A percentile compares a stretch with the other conserved stretches of the same genome.
Evolutionary conservation across 306 rosid genomes (phyloP).

Genomic region (Casuarina glauca): DNA sequence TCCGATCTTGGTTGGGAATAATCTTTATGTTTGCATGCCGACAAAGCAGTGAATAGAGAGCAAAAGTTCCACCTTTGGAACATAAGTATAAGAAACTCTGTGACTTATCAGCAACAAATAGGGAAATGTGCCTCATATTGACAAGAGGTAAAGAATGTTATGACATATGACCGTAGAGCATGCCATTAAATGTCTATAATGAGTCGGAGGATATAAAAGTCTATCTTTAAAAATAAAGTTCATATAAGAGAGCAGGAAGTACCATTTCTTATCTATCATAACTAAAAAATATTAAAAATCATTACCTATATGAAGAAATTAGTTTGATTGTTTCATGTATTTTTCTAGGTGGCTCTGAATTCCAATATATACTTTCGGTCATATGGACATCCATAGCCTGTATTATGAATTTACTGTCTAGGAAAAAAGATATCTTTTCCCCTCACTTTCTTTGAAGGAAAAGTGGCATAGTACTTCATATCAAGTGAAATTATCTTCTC

Average conservation of each 20-base stretch:
- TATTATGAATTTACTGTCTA: not conserved
- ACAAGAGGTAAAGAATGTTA: not conserved
- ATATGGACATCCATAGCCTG: too few relatives aligned
- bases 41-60: constrained; percentile 32
- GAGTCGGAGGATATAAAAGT: not conserved
- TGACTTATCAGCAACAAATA: not conserved
- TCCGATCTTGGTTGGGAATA: constrained; percentile 31
- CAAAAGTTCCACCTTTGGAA: constrained; percentile 55
- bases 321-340: not conserved
- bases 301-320: not conserved
- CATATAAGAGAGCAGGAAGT: not conserved
- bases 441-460: not conserved
- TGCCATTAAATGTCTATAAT: not conserved
- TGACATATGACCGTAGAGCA: not conserved
- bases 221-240: not conserved
- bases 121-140: not conserved
- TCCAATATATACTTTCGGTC: too few relatives aligned
- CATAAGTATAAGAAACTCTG: not conserved
- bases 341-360: not conserved
- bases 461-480: not conserved
- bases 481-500: not conserved
- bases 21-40: constrained; percentile 31
- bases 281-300: not conserved
- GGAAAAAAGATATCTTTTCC: not conserved
- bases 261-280: not conserved